Percentiles rank a stretch among this genome's conserved stretches.
Evolutionary conservation across 176 grass and related monocot genomes (phyloP).

Genomic region (Oryza punctata): DNA sequence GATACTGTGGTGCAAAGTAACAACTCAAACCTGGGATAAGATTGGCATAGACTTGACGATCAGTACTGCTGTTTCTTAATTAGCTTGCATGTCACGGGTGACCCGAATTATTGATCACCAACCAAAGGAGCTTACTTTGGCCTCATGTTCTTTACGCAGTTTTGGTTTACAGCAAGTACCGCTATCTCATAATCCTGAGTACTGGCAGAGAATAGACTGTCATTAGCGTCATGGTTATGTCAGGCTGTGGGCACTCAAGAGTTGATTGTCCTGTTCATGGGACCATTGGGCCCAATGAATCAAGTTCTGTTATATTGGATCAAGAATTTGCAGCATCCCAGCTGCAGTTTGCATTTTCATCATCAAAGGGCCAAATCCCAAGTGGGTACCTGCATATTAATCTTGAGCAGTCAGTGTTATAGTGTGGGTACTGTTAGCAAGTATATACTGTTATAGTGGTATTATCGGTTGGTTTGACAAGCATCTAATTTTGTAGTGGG

Average conservation of each 20-base stretch:
- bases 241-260: not conserved
- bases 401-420: not conserved
- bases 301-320: not conserved
- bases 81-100: not conserved
- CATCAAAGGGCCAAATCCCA: not conserved
- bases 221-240: not conserved
- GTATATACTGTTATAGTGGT: not conserved
- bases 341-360: slow-evolving; percentile 6
- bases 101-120: not conserved
- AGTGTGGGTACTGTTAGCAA: not conserved
- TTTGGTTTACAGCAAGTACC: not conserved
- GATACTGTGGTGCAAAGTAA: fast-evolving
- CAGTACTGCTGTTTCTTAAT: not conserved
- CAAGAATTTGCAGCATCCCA: not conserved
- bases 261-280: not conserved
- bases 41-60: not conserved
- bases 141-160: not conserved
- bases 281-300: not conserved
- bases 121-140: not conserved
- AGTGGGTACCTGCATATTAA: not conserved
- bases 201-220: not conserved
- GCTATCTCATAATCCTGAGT: too few species aligned
- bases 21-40: too few species aligned
- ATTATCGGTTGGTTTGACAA: not conserved
- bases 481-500: not conserved